Evolutionary conservation across 2,329 filamentous ascomycete genomes (phyloP), one percentile per base, ranked within the genome.

Genomic region (Aspergillus brasiliensis): DNA sequence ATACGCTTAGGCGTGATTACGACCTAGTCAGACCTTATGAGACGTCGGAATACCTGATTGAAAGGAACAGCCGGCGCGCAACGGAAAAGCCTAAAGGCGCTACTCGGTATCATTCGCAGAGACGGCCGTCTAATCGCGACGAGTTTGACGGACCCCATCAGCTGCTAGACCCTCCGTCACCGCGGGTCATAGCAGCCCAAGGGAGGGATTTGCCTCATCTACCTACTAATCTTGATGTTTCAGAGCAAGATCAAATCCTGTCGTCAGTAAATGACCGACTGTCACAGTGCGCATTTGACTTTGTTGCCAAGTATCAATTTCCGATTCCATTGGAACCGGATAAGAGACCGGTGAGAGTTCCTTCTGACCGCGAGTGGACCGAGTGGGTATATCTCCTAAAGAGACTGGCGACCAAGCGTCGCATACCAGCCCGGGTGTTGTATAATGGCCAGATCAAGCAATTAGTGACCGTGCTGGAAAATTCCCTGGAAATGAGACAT

Each of bases 401-500:
- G 78, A 85, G 91, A 52, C 84, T 96, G 60, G 91, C 91, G 31
- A 96, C 91, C 34, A 95, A 94, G 80, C 85, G 91, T 66, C 87
- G 91, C 63, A 94, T 96, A 67, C 91, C 91, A 5, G 90, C 91
- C 49, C 84, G 91, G 58, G 90, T 95, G 19, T 81, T 96, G 46
- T 95, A 94, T 81, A 91, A 95, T 74, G 90, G 91, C 61, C 91
- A 96, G 78, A 96, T 96, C 78, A 95, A 94, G 79, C 91, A 95
- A 76, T 88, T 96, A 76, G 90, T 95, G 65, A 95, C 91, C 44
- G 90, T 95, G 28, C 79, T 96, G 69, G 91, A 96, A 73, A 96
- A 95, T 77, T 93, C 90, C 51, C 81, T 96, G 70, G 91, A 94
- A 80, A 93, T 93, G 90, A 84, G 91, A 64, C 91, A 94, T 75